These are phyloP conservation scores for Boletus sensibilis DNA, from an alignment of 768 basidiomycete species.

Conservation along the genomic window DNA sequence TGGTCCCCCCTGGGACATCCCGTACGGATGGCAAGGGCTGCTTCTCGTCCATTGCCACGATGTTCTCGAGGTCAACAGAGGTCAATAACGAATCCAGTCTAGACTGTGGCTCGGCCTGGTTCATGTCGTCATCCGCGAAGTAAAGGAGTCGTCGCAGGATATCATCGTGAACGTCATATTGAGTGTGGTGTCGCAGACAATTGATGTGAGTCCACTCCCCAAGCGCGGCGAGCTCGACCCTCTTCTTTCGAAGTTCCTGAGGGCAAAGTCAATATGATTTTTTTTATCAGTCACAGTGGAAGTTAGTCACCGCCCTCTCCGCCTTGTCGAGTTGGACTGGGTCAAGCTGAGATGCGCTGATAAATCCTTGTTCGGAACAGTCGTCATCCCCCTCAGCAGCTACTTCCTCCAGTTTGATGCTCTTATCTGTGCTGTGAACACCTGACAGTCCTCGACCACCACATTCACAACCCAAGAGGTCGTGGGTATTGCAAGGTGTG, in stretches of 20 bases:
- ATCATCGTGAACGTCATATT: slow-evolving; percentile 59
- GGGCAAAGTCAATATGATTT: background rate
- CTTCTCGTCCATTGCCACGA: slow-evolving; percentile 37
- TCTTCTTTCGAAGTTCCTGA: slow-evolving; percentile 69
- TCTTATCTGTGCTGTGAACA: background rate
- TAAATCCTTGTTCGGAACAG: slow-evolving; percentile 48
- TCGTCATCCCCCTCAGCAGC: slow-evolving; percentile 31
- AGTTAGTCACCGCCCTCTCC: slow-evolving; percentile 50
- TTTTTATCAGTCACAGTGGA: background rate
- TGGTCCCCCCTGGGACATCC: slow-evolving; percentile 58
- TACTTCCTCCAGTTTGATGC: slow-evolving; percentile 23
- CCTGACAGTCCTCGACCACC: slow-evolving; percentile 28
- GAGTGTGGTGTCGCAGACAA: slow-evolving; percentile 50
- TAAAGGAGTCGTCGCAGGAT: slow-evolving; percentile 53
- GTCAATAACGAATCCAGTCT: slow-evolving; percentile 35
- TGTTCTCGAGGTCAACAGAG: slow-evolving; percentile 50
- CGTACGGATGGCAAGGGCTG: slow-evolving; percentile 42
- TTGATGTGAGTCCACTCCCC: slow-evolving; percentile 86
- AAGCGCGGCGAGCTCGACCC: slow-evolving; percentile 64
- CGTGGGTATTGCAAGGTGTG: slow-evolving; percentile 89
- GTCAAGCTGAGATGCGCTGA: slow-evolving; percentile 63
- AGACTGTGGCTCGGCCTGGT: slow-evolving; percentile 23
- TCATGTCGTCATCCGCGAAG: slow-evolving; percentile 14
- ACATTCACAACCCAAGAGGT: slow-evolving; percentile 81
- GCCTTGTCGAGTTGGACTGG: slow-evolving; percentile 41